phyloP scores from a whole-genome alignment of 2,329 filamentous ascomycete genomes.

The Fulvia fulva region DNA sequence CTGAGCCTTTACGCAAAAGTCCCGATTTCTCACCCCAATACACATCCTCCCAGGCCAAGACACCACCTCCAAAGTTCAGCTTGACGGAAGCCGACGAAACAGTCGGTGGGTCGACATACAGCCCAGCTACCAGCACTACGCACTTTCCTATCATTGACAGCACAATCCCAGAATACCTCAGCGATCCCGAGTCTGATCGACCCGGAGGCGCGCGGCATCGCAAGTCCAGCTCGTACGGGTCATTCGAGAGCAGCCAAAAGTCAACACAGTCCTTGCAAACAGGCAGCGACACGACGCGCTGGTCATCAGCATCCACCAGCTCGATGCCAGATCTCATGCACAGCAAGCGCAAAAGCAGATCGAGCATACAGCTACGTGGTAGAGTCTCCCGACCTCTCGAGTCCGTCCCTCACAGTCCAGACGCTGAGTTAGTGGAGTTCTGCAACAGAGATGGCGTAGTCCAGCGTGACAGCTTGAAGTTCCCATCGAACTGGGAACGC shows the following conservation, averaged over 20 bases:
- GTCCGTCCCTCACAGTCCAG: conserved; percentile 25
- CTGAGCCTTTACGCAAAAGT: conserved; percentile 4
- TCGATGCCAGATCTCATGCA: conserved; percentile 30
- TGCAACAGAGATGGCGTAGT: background rate
- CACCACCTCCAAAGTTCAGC: conserved; percentile 15
- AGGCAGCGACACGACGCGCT: conserved; percentile 22
- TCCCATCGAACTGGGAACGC: background rate
- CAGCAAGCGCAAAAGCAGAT: conserved; percentile 21
- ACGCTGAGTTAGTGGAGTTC: conserved; percentile 6
- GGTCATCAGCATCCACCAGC: conserved; percentile 28
- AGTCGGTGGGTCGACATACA: background rate
- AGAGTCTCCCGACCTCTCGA: conserved; percentile 22
- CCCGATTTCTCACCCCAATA: background rate
- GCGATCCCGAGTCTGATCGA: conserved; percentile 24
- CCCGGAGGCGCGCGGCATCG: conserved; percentile 21
- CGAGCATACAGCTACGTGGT: conserved; percentile 4
- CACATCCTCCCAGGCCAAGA: background rate
- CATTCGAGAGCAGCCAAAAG: conserved; percentile 23
- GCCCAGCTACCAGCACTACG: conserved; percentile 5
- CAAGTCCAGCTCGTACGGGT: conserved; percentile 29
- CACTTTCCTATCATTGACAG: conserved; percentile 21
- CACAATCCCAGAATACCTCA: conserved; percentile 22
- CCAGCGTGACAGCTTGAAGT: background rate
- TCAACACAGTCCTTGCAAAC: conserved; percentile 8
- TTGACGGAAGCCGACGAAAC: conserved; percentile 10